These are phyloP conservation scores for Chaetomium olivaceum DNA, from an alignment of 2,329 filamentous ascomycete genomes.

Conservation along the genomic window DNA sequence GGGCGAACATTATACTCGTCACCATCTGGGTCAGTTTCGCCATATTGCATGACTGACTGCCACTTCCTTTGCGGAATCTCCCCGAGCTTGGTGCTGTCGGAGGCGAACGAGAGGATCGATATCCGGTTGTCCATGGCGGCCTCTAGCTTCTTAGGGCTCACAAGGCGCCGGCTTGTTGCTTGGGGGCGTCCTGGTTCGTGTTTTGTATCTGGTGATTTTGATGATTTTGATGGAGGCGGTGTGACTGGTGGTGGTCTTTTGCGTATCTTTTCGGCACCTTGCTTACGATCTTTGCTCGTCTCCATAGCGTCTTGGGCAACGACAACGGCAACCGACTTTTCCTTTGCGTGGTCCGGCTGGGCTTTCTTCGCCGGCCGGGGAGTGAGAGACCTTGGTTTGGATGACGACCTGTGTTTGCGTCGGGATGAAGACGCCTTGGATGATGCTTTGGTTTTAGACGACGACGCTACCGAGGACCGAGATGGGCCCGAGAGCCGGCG, in stretches of 20 bases:
- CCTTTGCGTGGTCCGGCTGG: not conserved
- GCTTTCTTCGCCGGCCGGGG: conserved; percentile 5
- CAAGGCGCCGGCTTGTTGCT: not conserved
- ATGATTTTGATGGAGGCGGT: not conserved
- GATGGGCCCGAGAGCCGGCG: conserved; percentile 36
- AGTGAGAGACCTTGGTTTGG: conserved; percentile 2
- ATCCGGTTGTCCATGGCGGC: conserved; percentile 30
- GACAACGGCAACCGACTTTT: not conserved
- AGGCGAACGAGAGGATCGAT: conserved; percentile 38
- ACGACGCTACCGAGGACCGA: conserved; percentile 26
- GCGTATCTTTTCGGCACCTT: not conserved
- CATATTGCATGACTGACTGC: conserved; percentile 24
- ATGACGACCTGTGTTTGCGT: conserved; percentile 12
- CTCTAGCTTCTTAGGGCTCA: not conserved
- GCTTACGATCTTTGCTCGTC: conserved; percentile 2
- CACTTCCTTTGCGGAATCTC: conserved; percentile 39
- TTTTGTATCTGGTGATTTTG: not conserved
- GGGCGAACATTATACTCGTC: conserved; percentile 37
- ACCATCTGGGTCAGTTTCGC: conserved; percentile 23
- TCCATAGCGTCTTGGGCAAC: conserved; percentile 1
- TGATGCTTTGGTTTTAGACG: conserved; percentile 22
- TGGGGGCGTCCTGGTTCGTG: not conserved
- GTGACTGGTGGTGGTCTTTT: not conserved
- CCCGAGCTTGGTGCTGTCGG: conserved; percentile 41
- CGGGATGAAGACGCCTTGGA: conserved; percentile 17